Base-by-base conservation (phyloP, 129 eudicot genomes). In the Calendula officinalis region DNA sequence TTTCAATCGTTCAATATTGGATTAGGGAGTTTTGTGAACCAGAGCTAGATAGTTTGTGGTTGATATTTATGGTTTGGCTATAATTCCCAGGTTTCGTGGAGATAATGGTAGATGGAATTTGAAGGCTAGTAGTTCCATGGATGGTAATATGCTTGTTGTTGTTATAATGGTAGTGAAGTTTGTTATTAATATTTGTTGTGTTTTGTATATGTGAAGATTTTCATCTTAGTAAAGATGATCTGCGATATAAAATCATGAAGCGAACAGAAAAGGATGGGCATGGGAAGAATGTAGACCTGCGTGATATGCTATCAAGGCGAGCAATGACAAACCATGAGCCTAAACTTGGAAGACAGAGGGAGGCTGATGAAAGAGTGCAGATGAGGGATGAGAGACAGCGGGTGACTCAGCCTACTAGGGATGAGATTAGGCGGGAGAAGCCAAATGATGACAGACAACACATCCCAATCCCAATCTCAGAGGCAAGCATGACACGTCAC, bases 191-290 rank as follows among this genome's bases (percentile, higher is more conserved):
- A 35, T 47, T 62, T 65, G 16, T 42, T 41, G 67, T 47, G 67
- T 62, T 40, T 30, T 77, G 34, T 47, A 51, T 72, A 70, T 37
- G 2, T 57, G 39, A 68, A 91, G 98, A 81, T 56, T 30, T 56
- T 27, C 77, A 62, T 36, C 91, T 91, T 35, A 70, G 80, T 49
- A 82, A 78, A 81, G 85, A 69, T 70, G 98, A 91, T 63, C 85
- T 91, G 9, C 84, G 98, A 44, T 82, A 71, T 72, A 87, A 88
- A 82, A 81, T 91, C 77, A 80, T 82, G 91, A 78, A 75, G 61
- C 66, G 51, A 36, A 67, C 67, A 43, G 82, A 78, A 80, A 75
- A 71, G 59, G 62, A 68, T n/a, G 73, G 73, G 34, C 83, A 74
- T 3, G 76, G 49, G 56, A 70, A 78, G 44, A 75, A 45, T 1